phyloP scores from a whole-genome alignment of 352 stramenopile genomes.

The Phytophthora cryptogea region DNA sequence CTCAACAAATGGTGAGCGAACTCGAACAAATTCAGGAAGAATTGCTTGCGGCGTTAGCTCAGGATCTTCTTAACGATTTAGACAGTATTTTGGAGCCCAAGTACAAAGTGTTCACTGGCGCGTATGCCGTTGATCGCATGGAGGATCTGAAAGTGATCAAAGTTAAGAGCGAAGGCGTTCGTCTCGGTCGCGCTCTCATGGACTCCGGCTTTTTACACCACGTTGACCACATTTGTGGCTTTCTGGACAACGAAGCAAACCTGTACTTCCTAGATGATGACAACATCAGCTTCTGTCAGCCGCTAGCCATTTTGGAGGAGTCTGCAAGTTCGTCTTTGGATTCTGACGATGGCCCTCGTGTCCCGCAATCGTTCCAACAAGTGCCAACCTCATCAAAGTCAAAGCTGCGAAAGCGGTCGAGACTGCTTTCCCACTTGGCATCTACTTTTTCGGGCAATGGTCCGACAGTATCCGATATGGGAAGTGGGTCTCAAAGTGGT shows the following conservation, averaged over 20 bases:
- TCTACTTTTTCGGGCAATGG: constrained; percentile 17
- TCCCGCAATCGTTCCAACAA: constrained; percentile 5
- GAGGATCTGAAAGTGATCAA: constrained; percentile 30
- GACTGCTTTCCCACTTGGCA: constrained; percentile 21
- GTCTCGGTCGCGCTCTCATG: constrained; percentile 60
- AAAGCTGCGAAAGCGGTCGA: constrained; percentile 19
- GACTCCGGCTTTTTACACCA: constrained; percentile 62
- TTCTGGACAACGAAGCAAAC: constrained; percentile 20
- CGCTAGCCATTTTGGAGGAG: constrained; percentile 39
- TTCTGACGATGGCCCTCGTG: constrained; percentile 5
- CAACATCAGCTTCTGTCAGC: constrained; percentile 42
- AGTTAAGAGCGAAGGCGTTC: constrained; percentile 35
- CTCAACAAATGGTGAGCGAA: constrained; percentile 36
- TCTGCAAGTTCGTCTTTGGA: constrained; percentile 12
- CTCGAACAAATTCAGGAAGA: constrained; percentile 70
- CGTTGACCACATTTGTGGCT: constrained; percentile 33
- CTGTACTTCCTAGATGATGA: constrained; percentile 54
- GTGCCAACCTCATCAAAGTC: constrained; percentile 7
- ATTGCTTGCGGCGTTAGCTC: constrained; percentile 37
- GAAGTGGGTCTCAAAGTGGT: constrained; percentile 1
- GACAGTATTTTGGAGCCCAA: constrained; percentile 7
- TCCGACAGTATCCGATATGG: constrained; percentile 5
- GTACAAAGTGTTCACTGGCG: constrained; percentile 33
- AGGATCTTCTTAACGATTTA: constrained; percentile 41
- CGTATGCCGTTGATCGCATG: constrained; percentile 34